Base-by-base conservation (phyloP, 352 stramenopile species). In the Lagenidium sp. region DNA sequence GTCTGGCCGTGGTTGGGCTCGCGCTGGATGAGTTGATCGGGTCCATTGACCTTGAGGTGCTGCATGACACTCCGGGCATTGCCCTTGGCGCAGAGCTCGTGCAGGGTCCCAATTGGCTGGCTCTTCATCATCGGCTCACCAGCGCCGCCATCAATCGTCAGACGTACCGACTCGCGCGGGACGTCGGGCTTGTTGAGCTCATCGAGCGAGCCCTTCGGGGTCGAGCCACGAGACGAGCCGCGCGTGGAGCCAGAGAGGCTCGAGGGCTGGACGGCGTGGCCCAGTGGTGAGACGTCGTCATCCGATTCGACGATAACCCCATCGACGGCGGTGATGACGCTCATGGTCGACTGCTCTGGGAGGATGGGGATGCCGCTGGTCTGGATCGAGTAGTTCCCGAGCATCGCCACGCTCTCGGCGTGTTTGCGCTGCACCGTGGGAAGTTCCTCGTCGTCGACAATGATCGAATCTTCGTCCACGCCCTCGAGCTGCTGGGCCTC, bases 1-100 rank as follows among this genome's bases (percentile, higher is more conserved):
- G 77, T 90, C 53, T 93, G 80, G 16, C 80, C 80, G 51, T 93
- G 80, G 54, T 93, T 93, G 6, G 80, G 70, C 36, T 93, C 80
- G 28, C 80, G 80, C 29, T 75, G 59, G 35, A 85, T 58, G 31
- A 93, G 41, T 13, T 50, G 66, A 16, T 88, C 77, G 1, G 75
- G 53, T 6, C 80, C 80, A 20, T 87, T 60, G n/a, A 83, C 74
- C 36, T 75, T 69, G 39, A 90, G 50, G 51, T 85, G 63, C 55
- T 90, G 77, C 39, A 90, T 66, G 11, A 84, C 73, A 29, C 71
- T 68, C 18, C 80, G 77, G n/a, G 87, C 20, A 46, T 93, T 85
- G 25, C 80, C 80, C 55, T 88, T 90, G 16, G 68, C 58, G 46
- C 77, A 89, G 29, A 89, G 66, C 44, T 85, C 77, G 36, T 93